phyloP scores from a whole-genome alignment of 495 filamentous ascomycete genomes.

The Talaromyces borbonicus region DNA sequence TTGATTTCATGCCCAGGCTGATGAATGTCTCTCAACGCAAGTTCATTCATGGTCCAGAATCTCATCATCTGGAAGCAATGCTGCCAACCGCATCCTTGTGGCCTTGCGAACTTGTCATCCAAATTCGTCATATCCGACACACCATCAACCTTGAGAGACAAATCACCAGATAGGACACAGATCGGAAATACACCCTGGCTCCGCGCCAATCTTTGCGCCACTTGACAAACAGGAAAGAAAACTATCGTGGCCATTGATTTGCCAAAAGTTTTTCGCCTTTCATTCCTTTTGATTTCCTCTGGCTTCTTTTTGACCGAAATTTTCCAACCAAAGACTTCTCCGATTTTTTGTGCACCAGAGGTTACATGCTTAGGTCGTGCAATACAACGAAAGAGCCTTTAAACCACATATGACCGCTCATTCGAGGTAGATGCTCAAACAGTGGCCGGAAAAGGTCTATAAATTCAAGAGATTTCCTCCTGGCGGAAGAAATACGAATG shows the following conservation, averaged over 20 bases:
- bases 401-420: slow-evolving; percentile 1
- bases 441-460: neutral
- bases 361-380: neutral
- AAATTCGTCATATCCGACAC: neutral
- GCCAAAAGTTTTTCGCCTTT: neutral
- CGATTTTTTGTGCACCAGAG: no score
- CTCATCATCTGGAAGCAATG: slow-evolving; percentile 1
- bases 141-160: no score
- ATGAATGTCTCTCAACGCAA: slow-evolving; percentile 1
- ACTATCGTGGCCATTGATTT: neutral
- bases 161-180: neutral
- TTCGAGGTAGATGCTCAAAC: neutral
- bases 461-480: neutral
- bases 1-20: neutral
- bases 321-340: no score
- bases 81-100: neutral
- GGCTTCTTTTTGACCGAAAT: no score
- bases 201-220: neutral
- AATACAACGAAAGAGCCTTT: neutral
- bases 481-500: no score
- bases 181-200: neutral
- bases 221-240: neutral
- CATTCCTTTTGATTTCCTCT: neutral
- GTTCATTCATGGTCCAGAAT: neutral
- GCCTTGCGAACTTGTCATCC: neutral